phyloP scores from a whole-genome alignment of 306 rosid species.

The Gynostemma pentaphyllum region DNA sequence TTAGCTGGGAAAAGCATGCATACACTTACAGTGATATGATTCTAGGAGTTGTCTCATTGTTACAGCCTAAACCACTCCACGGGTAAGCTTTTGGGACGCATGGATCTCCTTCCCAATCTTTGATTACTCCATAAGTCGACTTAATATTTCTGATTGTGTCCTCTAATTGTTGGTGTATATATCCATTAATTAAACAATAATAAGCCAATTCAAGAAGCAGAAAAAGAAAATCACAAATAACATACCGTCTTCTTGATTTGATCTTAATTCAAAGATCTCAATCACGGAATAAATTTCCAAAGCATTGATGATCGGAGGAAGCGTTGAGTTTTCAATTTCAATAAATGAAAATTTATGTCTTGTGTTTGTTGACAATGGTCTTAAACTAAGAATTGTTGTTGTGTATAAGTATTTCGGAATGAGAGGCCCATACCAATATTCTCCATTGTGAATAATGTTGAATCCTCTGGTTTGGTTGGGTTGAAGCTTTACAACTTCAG shows the following conservation, averaged over 20 bases:
- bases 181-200: no score
- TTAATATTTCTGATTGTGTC: slow-evolving; percentile 7
- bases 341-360: background rate
- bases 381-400: background rate
- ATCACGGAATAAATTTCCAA: background rate
- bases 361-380: background rate
- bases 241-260: slow-evolving; percentile 12
- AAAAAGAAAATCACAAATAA: background rate
- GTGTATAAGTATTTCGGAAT: slow-evolving; percentile 1
- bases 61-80: slow-evolving; percentile 32
- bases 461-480: slow-evolving; percentile 15
- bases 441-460: background rate
- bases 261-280: background rate
- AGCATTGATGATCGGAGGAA: slow-evolving; percentile 14
- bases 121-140: background rate
- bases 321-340: slow-evolving; percentile 8
- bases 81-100: slow-evolving; percentile 16
- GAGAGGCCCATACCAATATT: background rate
- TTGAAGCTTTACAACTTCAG: slow-evolving; percentile 15
- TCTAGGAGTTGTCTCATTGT: slow-evolving; percentile 14
- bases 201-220: background rate
- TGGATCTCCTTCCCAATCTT: slow-evolving; percentile 39
- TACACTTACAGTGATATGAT: slow-evolving; percentile 32
- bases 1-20: background rate
- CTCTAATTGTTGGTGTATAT: no score